A percentile compares a stretch with the other conserved stretches of the same genome.
Evolutionary conservation across 2,329 filamentous ascomycete species (phyloP).

Genomic region (Tothia fuscella): DNA sequence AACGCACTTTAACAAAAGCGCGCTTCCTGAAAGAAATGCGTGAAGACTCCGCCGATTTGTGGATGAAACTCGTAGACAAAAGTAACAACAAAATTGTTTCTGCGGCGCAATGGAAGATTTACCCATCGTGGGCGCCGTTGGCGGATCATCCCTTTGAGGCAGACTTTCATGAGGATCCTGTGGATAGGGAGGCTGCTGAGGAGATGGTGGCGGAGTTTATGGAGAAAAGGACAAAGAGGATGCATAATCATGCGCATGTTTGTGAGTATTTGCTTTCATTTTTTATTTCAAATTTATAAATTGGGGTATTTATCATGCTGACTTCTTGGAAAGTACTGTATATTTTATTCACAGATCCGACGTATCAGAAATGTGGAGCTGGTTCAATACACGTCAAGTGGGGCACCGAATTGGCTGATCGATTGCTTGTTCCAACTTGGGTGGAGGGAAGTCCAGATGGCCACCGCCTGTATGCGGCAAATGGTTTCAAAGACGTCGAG

Average conservation of each 20-base stretch:
- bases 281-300: background rate
- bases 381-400: slow-evolving; percentile 27
- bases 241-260: slow-evolving; percentile 6
- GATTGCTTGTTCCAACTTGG: slow-evolving; percentile 20
- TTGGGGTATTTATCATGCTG: slow-evolving; percentile 2
- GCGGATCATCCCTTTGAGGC: slow-evolving; percentile 14
- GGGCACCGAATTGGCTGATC: slow-evolving; percentile 24
- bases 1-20: slow-evolving; percentile 8
- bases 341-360: slow-evolving; percentile 24
- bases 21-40: slow-evolving; percentile 13
- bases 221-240: background rate
- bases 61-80: slow-evolving; percentile 20
- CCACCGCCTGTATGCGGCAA: slow-evolving; percentile 16
- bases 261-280: background rate
- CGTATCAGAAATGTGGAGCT: slow-evolving; percentile 25
- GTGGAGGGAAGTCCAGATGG: slow-evolving; percentile 18
- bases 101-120: slow-evolving; percentile 21
- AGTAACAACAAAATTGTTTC: slow-evolving; percentile 18
- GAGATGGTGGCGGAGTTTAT: slow-evolving; percentile 8
- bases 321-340: slow-evolving; percentile 19
- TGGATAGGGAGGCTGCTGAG: slow-evolving; percentile 10
- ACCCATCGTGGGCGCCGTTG: slow-evolving; percentile 12
- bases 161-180: slow-evolving; percentile 4
- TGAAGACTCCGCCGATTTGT: slow-evolving; percentile 17
- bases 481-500: slow-evolving; percentile 17